Base-by-base conservation (phyloP, 495 filamentous ascomycete genomes). In the Geoglossum glabrum region DNA sequence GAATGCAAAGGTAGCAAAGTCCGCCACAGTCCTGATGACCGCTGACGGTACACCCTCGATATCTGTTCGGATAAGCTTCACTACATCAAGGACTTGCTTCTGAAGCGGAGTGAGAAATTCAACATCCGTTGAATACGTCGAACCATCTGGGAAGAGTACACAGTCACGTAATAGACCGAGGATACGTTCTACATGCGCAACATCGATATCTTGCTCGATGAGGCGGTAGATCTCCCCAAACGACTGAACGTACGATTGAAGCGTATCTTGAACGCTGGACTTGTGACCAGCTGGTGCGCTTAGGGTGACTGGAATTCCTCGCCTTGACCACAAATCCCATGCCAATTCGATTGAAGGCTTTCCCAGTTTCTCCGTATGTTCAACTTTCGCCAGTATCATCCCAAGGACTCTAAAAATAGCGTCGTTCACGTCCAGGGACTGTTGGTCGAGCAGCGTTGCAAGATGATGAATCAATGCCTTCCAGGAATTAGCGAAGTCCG, bases 71-170 rank as follows among this genome's bases (percentile, higher is more conserved):
- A 95, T 76, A 43, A 77, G 74, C 62, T 81, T 83, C 40, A 93
- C 71, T 40, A 78, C 81, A 25, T 87, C 81, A 15, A 92, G 68
- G 17, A 90, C 80, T 61, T 83, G 73, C 11, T 68, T 76, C 65
- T 98, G 92, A 8, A 98, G 67, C 9, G 79, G 76, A 0, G 89
- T 95, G 59, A 85, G 74, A 57, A 80, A 81, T 55, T 95, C 90
- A n/a, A 88, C 73, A 69, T 96, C 92, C 34, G 79, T 80, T 34
- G 85, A 82, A 64, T 95, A 95, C 17, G 78, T 71, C 1, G 83
- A 77, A n/a, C 78, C 77, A 26, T 86, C 81, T 4, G 88, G 92
- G 65, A 70, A 84, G 71, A 69, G 75, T 62, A 71, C 79, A 64
- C 83, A 89, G 69, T 68, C 69, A 64, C 68, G 70, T 27, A 86